These are phyloP conservation scores for Arthrobotrys sinensis DNA, from an alignment of 2,329 filamentous ascomycete genomes.

Conservation along the genomic window DNA sequence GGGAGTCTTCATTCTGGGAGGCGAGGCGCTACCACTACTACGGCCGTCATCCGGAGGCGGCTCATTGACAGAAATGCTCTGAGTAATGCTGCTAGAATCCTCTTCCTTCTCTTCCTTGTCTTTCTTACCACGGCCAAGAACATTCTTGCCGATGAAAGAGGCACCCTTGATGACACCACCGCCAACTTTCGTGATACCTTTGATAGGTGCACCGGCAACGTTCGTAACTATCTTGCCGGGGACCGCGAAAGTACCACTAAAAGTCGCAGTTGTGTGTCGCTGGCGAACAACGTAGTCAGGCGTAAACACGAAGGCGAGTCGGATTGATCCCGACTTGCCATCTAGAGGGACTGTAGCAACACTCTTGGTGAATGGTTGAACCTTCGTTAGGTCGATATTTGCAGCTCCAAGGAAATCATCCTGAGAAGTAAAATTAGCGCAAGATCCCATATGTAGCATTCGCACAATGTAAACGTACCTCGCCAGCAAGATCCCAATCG, in stretches of 20 bases:
- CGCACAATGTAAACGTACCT: slow-evolving; percentile 66
- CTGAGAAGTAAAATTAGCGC: slow-evolving; percentile 58
- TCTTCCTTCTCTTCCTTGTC: slow-evolving; percentile 71
- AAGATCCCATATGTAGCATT: background rate
- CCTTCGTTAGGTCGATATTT: slow-evolving; percentile 80
- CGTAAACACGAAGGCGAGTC: slow-evolving; percentile 89
- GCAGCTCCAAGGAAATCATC: slow-evolving; percentile 89
- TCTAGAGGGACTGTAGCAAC: slow-evolving; percentile 79
- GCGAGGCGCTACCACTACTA: slow-evolving; percentile 53
- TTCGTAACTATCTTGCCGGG: slow-evolving; percentile 89
- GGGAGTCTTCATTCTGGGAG: slow-evolving; percentile 57
- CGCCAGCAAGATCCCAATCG: slow-evolving; percentile 97
- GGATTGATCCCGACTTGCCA: slow-evolving; percentile 78
- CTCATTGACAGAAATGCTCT: slow-evolving; percentile 38
- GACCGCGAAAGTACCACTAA: slow-evolving; percentile 88
- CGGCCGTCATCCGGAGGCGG: slow-evolving; percentile 35
- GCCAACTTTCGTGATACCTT: slow-evolving; percentile 85
- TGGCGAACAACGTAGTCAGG: slow-evolving; percentile 90
- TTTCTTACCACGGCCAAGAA: slow-evolving; percentile 79
- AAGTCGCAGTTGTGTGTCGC: slow-evolving; percentile 91
- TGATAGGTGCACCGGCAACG: slow-evolving; percentile 89
- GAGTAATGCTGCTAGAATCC: slow-evolving; percentile 31
- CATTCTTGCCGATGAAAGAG: slow-evolving; percentile 88
- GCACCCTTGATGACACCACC: slow-evolving; percentile 88
- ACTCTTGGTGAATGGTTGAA: slow-evolving; percentile 87